Base-by-base conservation (phyloP, 1,284 basidiomycete genomes). In the Baeospora myosura region DNA sequence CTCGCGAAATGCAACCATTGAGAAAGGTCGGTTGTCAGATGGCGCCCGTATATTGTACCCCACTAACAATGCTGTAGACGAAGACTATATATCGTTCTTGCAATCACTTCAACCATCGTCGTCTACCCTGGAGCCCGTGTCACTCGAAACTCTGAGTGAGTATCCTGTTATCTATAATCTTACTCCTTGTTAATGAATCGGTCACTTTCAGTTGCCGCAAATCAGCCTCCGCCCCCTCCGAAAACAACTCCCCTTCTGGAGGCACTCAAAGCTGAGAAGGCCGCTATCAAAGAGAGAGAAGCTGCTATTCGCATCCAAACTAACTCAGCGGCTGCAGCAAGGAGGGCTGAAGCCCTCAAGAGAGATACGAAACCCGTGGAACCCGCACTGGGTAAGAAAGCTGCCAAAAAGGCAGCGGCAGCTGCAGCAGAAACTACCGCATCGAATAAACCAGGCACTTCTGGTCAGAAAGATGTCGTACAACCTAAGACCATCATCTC, bases 171-270 rank as follows among this genome's bases (percentile, higher is more conserved):
- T n/a, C 33, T 10, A 3, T 35, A 18, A 32, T 41, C 42, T 50
- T 42, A 41, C 37, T 42, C 32, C 23, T 35, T 10, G 18, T 37
- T 32, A n/a, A 40, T 7, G 5, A 17, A 8, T 39, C 24, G 33
- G 3, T 20, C 36, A 8, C 22, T 0, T 38, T 2, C 41, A 86
- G 82, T 81, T 49, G 74, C 78, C 0, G 71, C 79, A 3, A 68
- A 68, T 3, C 78, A 78, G 48, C 67, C 74, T 0, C 59, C 68
- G 0, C 68, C 77, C 2, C 67, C 63, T 22, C 84, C 88, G 0
- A 89, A 81, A 45, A 84, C 85, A 0, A 95, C 92, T 0, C 92
- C 92, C 0, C 72, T 95, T 18, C 75, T 96, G 24, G 90, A 93
- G 53, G 88, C 90, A 2, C 74, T 96, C 42, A 88, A 87, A 52